phyloP scores from a whole-genome alignment of 345 rosid species.

The Syzygium jambos region DNA sequence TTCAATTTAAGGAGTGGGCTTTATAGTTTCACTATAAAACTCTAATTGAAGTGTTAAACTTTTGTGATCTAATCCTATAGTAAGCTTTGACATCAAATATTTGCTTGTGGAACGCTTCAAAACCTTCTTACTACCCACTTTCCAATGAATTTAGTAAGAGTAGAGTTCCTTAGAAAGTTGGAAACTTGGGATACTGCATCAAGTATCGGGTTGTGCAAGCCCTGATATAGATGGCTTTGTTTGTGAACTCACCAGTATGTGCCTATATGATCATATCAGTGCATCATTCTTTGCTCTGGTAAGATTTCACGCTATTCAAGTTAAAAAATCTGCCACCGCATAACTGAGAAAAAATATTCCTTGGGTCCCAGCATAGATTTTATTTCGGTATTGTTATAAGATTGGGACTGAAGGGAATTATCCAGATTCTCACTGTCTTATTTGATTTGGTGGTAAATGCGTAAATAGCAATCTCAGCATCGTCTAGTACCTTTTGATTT shows the following conservation, averaged over 20 bases:
- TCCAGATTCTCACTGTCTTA: background rate
- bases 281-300: background rate
- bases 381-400: background rate
- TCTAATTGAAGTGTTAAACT: background rate
- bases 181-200: background rate
- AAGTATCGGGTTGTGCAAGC: background rate
- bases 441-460: background rate
- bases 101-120: background rate
- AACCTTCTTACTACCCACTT: background rate
- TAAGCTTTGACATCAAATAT: background rate
- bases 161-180: background rate
- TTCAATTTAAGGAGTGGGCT: background rate
- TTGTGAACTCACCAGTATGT: background rate
- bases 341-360: background rate
- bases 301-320: background rate
- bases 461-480: background rate
- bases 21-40: background rate
- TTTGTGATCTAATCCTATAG: background rate
- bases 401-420: background rate
- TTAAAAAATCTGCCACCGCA: background rate
- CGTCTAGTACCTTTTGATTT: background rate
- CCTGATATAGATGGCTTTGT: background rate
- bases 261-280: background rate
- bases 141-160: background rate
- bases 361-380: background rate